Percentiles rank a stretch among this genome's conserved stretches.
Evolutionary conservation across 2,329 filamentous ascomycete genomes (phyloP).

Genomic region (Curvularia sp.): DNA sequence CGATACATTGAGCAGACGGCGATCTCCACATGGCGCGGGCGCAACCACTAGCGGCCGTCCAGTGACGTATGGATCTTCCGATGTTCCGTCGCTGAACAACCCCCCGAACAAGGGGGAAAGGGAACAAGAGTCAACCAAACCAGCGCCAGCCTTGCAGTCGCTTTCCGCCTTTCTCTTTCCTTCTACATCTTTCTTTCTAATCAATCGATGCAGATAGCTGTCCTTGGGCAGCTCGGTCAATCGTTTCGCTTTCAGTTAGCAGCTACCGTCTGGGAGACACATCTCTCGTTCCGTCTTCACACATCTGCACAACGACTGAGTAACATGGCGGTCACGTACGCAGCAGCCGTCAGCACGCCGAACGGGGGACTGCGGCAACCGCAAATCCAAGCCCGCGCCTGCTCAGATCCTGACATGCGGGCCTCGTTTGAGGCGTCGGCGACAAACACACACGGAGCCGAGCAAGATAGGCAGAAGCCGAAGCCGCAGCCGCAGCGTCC

Average conservation of each 20-base stretch:
- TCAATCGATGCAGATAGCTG: constrained; percentile 10
- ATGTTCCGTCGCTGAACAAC: constrained; percentile 15
- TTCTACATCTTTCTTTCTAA: neutral
- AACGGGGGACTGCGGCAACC: constrained; percentile 24
- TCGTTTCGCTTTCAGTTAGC: neutral
- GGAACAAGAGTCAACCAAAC: neutral
- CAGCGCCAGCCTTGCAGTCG: neutral
- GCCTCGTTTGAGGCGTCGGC: constrained; percentile 19
- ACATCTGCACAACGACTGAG: neutral
- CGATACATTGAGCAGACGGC: constrained; percentile 4
- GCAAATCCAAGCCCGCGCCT: constrained; percentile 21
- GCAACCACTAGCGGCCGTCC: constrained; percentile 26
- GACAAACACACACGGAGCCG: neutral
- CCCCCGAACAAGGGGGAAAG: constrained; percentile 3
- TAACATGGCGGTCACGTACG: constrained; percentile 28
- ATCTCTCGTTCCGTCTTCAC: neutral
- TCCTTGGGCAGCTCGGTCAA: constrained; percentile 9
- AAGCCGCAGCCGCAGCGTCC: constrained; percentile 22
- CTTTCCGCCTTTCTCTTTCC: neutral
- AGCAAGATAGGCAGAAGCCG: constrained; percentile 3
- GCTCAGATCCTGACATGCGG: constrained; percentile 20
- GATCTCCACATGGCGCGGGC: constrained; percentile 24
- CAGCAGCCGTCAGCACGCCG: constrained; percentile 31
- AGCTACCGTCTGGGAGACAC: no score
- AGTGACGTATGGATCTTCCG: constrained; percentile 32